Evolutionary conservation across 148 eudicot genomes (phyloP), one percentile per base, ranked within the genome.

Genomic region (Rhododendron mucronatum): DNA sequence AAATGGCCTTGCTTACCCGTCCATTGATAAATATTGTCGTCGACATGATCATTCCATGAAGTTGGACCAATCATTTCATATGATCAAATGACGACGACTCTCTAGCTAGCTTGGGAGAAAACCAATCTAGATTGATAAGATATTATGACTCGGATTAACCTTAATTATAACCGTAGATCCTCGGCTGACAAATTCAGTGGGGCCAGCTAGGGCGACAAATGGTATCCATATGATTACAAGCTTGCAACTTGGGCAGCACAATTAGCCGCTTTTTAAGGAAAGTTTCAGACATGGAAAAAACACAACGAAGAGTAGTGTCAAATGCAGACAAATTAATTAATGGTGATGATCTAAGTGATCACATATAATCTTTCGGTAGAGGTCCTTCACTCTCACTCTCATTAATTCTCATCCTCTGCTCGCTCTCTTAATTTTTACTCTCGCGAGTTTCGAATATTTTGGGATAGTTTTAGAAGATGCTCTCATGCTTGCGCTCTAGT

Each of bases 211-310:
- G 78, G 48, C 53, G 86, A 84, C 86, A 84, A 84, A 74, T 74
- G 44, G 86, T 35, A 51, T 74, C 86, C 75, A 14, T 65, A 75
- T 84, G 86, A 74, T 74, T 51, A 84, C 86, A 83, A 12, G 57
- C 63, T 82, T 82, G 59, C 44, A 83, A 69, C 10, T 74, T 44
- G 81, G 81, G 81, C 80, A 84, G 33, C 81, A 47, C 85, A 75
- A 21, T 28, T 51, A 11, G 69, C 33, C 28, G 50, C 80, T 37
- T 84, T 84, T 50, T 16, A 41, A 41, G 45, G 33, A 74, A 74
- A 84, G 86, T 74, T n/a, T 51, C 78, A 37, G 9, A 33, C 63
- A 30, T 59, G 9, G 13, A 30, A 23, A 45, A 26, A 45, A 76
- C 78, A 76, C 78, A 30, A 67, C 3, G 4, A 39, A 30, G n/a